A percentile compares a stretch with the other conserved stretches of the same genome.
These are phyloP conservation scores for Aureobasidium sp. DNA, from an alignment of 2,329 filamentous ascomycete species.

Conservation along the genomic window DNA sequence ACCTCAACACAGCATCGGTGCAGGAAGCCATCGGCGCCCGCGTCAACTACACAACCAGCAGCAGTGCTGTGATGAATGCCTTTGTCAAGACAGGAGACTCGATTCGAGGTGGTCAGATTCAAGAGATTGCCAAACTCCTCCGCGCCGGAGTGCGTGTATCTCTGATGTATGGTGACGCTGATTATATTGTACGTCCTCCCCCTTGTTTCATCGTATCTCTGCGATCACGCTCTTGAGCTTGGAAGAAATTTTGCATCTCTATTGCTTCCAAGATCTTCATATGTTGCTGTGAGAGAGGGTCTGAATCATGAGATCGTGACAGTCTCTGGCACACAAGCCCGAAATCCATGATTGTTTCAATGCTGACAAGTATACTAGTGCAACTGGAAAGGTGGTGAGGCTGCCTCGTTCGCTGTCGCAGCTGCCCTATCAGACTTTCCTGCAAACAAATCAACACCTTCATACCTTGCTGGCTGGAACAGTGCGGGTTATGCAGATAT, in stretches of 20 bases:
- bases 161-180: conserved; percentile 59
- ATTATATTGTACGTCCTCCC: conserved; percentile 31
- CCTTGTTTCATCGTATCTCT: too few species aligned
- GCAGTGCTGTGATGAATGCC: conserved; percentile 31
- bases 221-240: too few species aligned
- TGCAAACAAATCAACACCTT: conserved; percentile 26
- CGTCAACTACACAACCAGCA: conserved; percentile 42
- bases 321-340: too few species aligned
- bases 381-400: conserved; percentile 67
- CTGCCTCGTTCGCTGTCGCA: conserved; percentile 55
- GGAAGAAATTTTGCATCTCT: too few species aligned
- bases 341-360: background rate
- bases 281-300: too few species aligned
- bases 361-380: conserved; percentile 22
- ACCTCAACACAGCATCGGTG: conserved; percentile 41
- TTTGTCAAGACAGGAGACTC: conserved; percentile 40
- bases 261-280: too few species aligned
- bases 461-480: conserved; percentile 50
- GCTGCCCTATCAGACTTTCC: conserved; percentile 24
- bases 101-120: conserved; percentile 32
- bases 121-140: conserved; percentile 36
- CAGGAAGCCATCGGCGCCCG: conserved; percentile 43
- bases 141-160: conserved; percentile 48
- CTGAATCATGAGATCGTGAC: too few species aligned
- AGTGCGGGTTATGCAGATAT: conserved; percentile 65